Conservation (phyloP, 768 basidiomycete genomes). For the Hypholoma sublateritium region DNA sequence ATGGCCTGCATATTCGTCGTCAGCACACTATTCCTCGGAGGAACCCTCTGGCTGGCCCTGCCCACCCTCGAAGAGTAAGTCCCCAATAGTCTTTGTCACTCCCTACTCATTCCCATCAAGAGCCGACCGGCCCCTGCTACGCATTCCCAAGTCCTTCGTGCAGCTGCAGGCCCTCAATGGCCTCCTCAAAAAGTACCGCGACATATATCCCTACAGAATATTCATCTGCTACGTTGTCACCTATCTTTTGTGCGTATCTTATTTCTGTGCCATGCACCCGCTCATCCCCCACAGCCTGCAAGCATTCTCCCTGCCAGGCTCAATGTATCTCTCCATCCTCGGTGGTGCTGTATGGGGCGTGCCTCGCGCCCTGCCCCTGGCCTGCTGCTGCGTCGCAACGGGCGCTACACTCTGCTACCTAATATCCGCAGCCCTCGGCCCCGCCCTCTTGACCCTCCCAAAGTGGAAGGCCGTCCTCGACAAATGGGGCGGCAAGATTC, state of each 20-base stretch:
- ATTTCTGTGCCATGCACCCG: slow-evolving; percentile 3
- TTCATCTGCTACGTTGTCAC: slow-evolving; percentile 85
- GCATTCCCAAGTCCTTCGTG: slow-evolving; percentile 84
- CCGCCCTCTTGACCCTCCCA: slow-evolving; percentile 85
- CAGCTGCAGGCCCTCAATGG: slow-evolving; percentile 84
- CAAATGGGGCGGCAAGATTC: slow-evolving; percentile 78
- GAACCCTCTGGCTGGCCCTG: slow-evolving; percentile 77
- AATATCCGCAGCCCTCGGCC: slow-evolving; percentile 89
- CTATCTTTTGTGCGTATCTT: slow-evolving; percentile 81
- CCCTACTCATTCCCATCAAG: slow-evolving; percentile 33
- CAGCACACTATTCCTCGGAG: slow-evolving; percentile 69
- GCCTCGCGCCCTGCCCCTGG: slow-evolving; percentile 80
- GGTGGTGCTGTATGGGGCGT: slow-evolving; percentile 97
- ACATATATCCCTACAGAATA: slow-evolving; percentile 83
- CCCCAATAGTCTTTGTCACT: neutral
- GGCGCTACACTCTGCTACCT: slow-evolving; percentile 92
- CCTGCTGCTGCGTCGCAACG: slow-evolving; percentile 87
- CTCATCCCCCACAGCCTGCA: slow-evolving; percentile 61
- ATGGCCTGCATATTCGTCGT: slow-evolving; percentile 77
- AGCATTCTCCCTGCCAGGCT: slow-evolving; percentile 94
- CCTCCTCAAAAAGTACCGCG: slow-evolving; percentile 89
- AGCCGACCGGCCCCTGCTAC: slow-evolving; percentile 71
- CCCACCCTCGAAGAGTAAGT: slow-evolving; percentile 79
- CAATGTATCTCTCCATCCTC: slow-evolving; percentile 97
- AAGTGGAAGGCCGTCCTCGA: slow-evolving; percentile 83